Evolutionary conservation across 768 basidiomycete species (phyloP).

Genomic region (Agaricus subrufescens): DNA sequence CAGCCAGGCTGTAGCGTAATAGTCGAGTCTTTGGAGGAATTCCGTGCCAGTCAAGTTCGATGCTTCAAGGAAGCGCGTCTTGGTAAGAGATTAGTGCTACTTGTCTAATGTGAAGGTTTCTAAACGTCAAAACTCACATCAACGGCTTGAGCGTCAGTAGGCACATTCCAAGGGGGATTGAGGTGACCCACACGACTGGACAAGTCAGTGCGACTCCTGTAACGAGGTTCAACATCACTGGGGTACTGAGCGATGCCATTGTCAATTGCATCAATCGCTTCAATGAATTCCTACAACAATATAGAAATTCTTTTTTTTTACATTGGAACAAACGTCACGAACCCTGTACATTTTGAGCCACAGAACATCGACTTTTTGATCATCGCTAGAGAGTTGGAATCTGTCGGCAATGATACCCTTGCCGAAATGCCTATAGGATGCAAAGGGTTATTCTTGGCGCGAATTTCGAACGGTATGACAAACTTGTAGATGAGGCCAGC

Average conservation of each 20-base stretch:
- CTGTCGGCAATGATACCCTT: slow-evolving; percentile 73
- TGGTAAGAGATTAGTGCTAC: not conserved
- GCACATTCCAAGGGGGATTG: slow-evolving; percentile 92
- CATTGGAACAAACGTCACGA: slow-evolving; percentile 1
- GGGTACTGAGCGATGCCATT: slow-evolving; percentile 89
- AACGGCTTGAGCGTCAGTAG: slow-evolving; percentile 53
- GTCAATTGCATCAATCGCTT: slow-evolving; percentile 92
- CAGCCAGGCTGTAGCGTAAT: slow-evolving; percentile 87
- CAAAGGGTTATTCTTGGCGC: not conserved
- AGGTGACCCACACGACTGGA: slow-evolving; percentile 78
- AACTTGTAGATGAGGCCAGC: slow-evolving; percentile 97
- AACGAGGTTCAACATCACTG: slow-evolving; percentile 58
- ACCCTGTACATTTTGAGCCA: slow-evolving; percentile 92
- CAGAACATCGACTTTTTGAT: slow-evolving; percentile 64
- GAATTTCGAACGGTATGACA: slow-evolving; percentile 16
- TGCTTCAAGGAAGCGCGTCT: slow-evolving; percentile 76
- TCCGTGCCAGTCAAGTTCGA: slow-evolving; percentile 82
- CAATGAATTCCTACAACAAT: slow-evolving; percentile 73
- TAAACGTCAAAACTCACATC: slow-evolving; percentile 51
- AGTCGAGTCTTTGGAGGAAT: slow-evolving; percentile 74
- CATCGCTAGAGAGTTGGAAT: slow-evolving; percentile 42
- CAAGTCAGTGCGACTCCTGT: slow-evolving; percentile 78
- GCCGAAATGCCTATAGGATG: slow-evolving; percentile 71
- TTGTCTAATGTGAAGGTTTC: not conserved
- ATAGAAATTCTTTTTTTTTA: not conserved